phyloP scores from a whole-genome alignment of 2,329 filamentous ascomycete species.

The Aspergillus terreus region DNA sequence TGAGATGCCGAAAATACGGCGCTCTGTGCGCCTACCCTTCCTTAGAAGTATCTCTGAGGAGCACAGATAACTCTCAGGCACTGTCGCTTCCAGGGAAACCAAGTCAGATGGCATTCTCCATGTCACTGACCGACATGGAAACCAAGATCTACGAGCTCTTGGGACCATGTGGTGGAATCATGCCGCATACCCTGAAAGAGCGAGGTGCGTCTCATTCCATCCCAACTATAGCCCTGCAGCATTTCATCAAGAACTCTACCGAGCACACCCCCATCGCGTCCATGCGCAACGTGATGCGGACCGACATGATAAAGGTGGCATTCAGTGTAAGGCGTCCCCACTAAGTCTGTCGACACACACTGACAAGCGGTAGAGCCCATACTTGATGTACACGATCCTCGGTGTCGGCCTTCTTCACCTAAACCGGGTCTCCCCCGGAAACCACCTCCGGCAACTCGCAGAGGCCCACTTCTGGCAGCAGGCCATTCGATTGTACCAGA shows the following conservation, averaged over 20 bases:
- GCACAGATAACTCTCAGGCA: not conserved
- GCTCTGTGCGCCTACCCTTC: slow-evolving; percentile 19
- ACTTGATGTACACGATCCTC: slow-evolving; percentile 31
- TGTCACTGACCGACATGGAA: slow-evolving; percentile 15
- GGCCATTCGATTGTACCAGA: slow-evolving; percentile 24
- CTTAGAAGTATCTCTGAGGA: not conserved
- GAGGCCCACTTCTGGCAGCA: slow-evolving; percentile 29
- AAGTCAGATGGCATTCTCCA: slow-evolving; percentile 8
- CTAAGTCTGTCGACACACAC: not conserved
- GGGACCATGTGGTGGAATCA: slow-evolving; percentile 1
- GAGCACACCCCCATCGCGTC: slow-evolving; percentile 9
- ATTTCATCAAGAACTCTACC: slow-evolving; percentile 16
- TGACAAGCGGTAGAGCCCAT: slow-evolving; percentile 14
- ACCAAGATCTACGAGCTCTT: slow-evolving; percentile 11
- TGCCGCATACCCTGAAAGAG: not conserved
- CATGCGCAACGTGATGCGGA: slow-evolving; percentile 18
- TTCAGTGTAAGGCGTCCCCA: slow-evolving; percentile 16
- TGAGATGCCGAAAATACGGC: slow-evolving; percentile 21
- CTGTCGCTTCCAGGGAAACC: not conserved
- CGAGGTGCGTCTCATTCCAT: slow-evolving; percentile 2
- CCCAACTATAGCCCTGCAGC: slow-evolving; percentile 17
- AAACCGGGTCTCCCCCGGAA: slow-evolving; percentile 18
- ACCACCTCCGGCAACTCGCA: slow-evolving; percentile 14
- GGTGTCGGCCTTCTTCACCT: slow-evolving; percentile 26
- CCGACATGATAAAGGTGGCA: slow-evolving; percentile 23